Conservation (phyloP, 2,329 filamentous ascomycete species). For the Emergomyces pasteurianus region DNA sequence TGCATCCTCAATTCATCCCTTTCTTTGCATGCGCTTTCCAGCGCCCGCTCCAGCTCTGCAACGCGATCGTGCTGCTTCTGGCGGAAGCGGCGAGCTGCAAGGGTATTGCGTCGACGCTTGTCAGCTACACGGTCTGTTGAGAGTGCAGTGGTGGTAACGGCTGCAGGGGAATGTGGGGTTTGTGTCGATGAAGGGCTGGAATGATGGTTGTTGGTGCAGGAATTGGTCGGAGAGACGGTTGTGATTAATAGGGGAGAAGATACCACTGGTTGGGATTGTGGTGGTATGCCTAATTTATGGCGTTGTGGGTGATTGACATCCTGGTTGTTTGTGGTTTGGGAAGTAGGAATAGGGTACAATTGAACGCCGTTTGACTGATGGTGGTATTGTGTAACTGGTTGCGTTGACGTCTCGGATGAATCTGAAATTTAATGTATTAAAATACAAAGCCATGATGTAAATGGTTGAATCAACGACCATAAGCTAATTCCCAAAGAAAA, state of each 20-base stretch:
- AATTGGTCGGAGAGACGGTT: neutral
- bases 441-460: neutral
- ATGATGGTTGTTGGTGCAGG: neutral
- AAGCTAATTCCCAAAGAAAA: neutral
- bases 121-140: slow-evolving; percentile 6
- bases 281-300: neutral
- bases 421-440: neutral
- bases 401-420: neutral
- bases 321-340: neutral
- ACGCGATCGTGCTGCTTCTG: slow-evolving; percentile 59
- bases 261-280: neutral
- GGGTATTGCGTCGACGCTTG: slow-evolving; percentile 57
- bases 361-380: neutral
- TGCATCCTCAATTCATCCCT: slow-evolving; percentile 51
- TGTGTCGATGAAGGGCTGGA: neutral
- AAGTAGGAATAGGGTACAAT: neutral
- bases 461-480: neutral
- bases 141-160: neutral
- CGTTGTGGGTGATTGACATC: neutral
- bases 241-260: neutral
- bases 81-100: slow-evolving; percentile 59
- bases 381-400: neutral
- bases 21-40: slow-evolving; percentile 49
- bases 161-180: neutral
- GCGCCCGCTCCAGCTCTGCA: slow-evolving; percentile 46